Base-by-base conservation (phyloP, 805 yeast genomes). In the Candida orba region DNA sequence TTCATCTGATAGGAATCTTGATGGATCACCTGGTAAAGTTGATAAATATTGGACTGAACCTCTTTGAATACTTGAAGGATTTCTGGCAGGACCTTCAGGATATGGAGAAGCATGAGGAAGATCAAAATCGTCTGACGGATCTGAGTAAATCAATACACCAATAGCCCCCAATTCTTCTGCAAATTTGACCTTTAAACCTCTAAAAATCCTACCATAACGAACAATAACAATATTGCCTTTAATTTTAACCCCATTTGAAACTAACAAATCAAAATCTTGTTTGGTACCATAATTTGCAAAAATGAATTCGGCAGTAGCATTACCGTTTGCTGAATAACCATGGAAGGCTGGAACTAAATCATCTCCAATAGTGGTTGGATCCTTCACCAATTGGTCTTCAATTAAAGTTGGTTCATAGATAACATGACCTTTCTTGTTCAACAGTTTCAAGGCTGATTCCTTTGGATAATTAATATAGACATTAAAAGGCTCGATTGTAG, bases 81-180 rank as follows among this genome's bases (percentile, higher is more conserved):
- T 79, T 49, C 93, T 71, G 1, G 90, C 89, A 1, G 83, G 84
- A 2, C 93, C 93, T 3, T 76, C 59, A 3, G 93, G 95, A 52
- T 84, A 84, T 3, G 86, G 66, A 51, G 72, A 62, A 56, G 68
- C 79, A 5, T 86, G 88, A 45, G 79, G 74, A 32, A 69, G 70
- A 22, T 69, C 72, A 31, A 62, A 67, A 55, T 78, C 83, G 51
- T 84, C 89, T 15, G 70, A 75, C 8, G 90, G 88, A 51, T 84
- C 93, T 2, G 84, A 67, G 58, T 79, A 84, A 27, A 84, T 65
- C 14, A 84, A 58, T 4, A 77, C 89, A 30, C 81, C 93, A 42
- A 66, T 60, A 30, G 84, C 84, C 27, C 89, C 90, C 27, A 66
- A 65, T 37, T 82, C 81, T 62, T 84, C 83, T 14, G 91, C 93